phyloP scores from a whole-genome alignment of 139 green algal species.

The Coelastrella sp. region DNA sequence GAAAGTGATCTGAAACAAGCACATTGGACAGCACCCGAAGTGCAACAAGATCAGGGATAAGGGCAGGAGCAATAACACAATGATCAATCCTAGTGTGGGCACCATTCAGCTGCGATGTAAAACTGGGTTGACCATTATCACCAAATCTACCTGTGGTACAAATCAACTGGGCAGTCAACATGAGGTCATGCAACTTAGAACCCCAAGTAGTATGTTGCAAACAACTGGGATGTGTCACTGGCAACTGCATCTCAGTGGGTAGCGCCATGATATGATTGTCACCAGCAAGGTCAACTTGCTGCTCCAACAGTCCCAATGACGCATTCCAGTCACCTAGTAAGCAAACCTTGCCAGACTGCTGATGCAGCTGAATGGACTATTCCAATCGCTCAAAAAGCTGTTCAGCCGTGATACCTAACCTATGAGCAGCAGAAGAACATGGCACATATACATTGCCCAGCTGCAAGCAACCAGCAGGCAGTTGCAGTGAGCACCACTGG shows the following conservation, averaged over 20 bases:
- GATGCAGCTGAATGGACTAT: neutral
- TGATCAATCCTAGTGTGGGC: neutral
- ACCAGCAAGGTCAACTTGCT: constrained; percentile 7
- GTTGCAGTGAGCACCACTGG: neutral
- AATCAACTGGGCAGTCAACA: neutral
- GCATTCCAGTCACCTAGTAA: neutral
- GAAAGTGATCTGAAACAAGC: neutral
- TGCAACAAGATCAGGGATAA: constrained; percentile 7
- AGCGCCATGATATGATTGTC: neutral
- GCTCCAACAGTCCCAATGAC: neutral
- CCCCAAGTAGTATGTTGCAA: neutral
- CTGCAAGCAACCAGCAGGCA: neutral
- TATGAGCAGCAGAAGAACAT: neutral
- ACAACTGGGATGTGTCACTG: neutral
- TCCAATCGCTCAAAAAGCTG: neutral
- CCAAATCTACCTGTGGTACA: neutral
- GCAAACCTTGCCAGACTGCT: neutral
- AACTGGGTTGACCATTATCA: constrained; percentile 4
- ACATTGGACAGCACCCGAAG: neutral
- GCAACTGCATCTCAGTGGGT: neutral
- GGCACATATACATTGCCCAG: neutral
- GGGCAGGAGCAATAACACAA: neutral
- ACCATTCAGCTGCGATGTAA: neutral
- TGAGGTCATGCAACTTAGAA: neutral
- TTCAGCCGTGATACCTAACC: neutral